These are phyloP conservation scores for Paulownia fortunei DNA, from an alignment of 257 asterid species.

Conservation along the genomic window DNA sequence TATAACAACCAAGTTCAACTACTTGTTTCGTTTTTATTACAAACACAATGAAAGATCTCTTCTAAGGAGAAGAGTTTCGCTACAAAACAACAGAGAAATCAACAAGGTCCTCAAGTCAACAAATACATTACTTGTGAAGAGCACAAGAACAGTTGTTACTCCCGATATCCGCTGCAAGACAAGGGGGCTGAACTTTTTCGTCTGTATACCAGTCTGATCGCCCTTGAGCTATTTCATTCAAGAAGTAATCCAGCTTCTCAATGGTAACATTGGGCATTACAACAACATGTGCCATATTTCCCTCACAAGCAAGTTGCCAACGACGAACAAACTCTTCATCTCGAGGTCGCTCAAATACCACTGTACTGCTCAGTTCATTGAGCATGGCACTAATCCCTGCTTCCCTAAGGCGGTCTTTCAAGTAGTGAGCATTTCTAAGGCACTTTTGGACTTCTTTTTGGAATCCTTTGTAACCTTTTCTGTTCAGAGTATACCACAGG, in stretches of 20 bases:
- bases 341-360: constrained; percentile 91
- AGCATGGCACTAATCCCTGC: constrained; percentile 89
- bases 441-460: constrained; percentile 97
- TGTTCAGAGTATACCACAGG: constrained; percentile 92
- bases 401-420: constrained; percentile 73
- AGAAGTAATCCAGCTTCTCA: constrained; percentile 78
- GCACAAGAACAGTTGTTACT: constrained; percentile 56
- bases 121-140: constrained; percentile 47
- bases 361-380: constrained; percentile 95
- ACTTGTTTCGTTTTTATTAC: constrained; percentile 14
- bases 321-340: constrained; percentile 88
- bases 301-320: constrained; percentile 97
- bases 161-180: constrained; percentile 87
- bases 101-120: constrained; percentile 24
- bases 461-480: constrained; percentile 92
- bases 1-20: constrained; percentile 13
- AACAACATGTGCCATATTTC: constrained; percentile 86
- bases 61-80: constrained; percentile 15
- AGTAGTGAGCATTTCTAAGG: constrained; percentile 88
- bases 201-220: constrained; percentile 74
- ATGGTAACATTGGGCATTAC: constrained; percentile 87
- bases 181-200: constrained; percentile 62
- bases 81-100: constrained; percentile 20
- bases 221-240: constrained; percentile 65
- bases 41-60: constrained; percentile 9